Evolutionary conservation across 2,329 filamentous ascomycete species (phyloP), one percentile per base, ranked within the genome.

Genomic region (Cordyceps farinosa): DNA sequence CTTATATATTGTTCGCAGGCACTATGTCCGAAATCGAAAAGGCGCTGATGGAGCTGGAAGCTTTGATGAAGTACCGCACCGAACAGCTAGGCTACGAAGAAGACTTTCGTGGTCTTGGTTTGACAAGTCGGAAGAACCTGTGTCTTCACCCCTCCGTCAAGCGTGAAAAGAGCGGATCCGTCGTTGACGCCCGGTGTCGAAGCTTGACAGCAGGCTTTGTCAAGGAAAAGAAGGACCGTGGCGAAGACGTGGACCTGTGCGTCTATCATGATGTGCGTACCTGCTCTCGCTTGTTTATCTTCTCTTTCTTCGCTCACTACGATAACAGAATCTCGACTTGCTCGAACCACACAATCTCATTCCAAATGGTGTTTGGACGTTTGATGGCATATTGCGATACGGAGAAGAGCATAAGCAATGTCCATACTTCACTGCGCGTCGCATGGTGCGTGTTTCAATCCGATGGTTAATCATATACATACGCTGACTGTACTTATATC

Each of bases 1-100:
- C 34, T 62, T 2, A 62, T n/a, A 42, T 5, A 32, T 9, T 50
- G 5, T 53, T n/a, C 8, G 10, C 55, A 87, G 85, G 85, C 79
- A 99, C 95, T 63, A 99, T 99, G 93, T 99, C 95, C 44, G 95
- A 99, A 79, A 99, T 99, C 71, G 95, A 99, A 75, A 99, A 99
- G 78, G 95, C 96, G 0, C 78, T 99, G 59, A 91, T 91, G 10
- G 95, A 99, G 76, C 76, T 99, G 69, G 92, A 95, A 74, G 88
- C 88, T 30, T 78, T 99, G 60, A 99, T 99, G 93, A 96, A 96
- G 73, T 98, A 97, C 72, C 90, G 95, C 17, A 81, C 91, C 6
- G 85, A 97, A 67, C 87, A 97, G 75, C 84, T 99, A n/a, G 95
- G 95, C 0, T 83, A 89, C 64, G 89, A 90, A 67, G 95, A 99